Conservation (phyloP, 169 alveolate genomes). For the Plasmodium cynomolgi region DNA sequence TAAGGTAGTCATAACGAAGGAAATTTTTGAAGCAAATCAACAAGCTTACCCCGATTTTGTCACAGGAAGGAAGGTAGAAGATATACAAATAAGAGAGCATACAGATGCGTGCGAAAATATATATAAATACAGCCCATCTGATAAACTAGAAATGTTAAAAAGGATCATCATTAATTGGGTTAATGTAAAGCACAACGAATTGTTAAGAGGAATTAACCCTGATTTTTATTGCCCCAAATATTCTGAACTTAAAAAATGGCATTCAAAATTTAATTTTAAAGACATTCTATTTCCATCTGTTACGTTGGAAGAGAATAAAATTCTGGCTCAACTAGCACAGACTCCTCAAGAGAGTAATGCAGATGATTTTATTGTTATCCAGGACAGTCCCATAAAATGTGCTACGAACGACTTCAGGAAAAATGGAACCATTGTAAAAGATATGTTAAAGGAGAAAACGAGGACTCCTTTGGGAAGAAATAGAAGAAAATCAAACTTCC, state of each 20-base stretch:
- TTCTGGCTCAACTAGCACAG: conserved; percentile 42
- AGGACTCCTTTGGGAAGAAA: conserved; percentile 75
- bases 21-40: conserved; percentile 37
- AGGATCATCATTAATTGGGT: conserved; percentile 72
- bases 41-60: conserved; percentile 29
- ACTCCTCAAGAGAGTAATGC: conserved; percentile 76
- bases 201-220: conserved; percentile 42
- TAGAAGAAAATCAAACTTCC: conserved; percentile 22
- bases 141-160: conserved; percentile 59
- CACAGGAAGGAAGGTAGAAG: conserved; percentile 73
- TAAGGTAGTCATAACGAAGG: conserved; percentile 66
- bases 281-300: conserved; percentile 61
- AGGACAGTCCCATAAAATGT: conserved; percentile 72
- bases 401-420: conserved; percentile 49
- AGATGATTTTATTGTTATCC: conserved; percentile 68
- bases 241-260: conserved; percentile 74
- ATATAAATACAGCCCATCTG: conserved; percentile 33
- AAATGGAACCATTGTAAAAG: conserved; percentile 24
- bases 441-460: conserved; percentile 63
- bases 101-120: conserved; percentile 47
- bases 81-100: conserved; percentile 73
- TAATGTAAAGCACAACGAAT: conserved; percentile 69
- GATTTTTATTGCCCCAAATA: conserved; percentile 61
- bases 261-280: conserved; percentile 49
- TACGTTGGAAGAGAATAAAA: conserved; percentile 52